Evolutionary conservation across 1,139 yeast species (phyloP), one percentile per base, ranked within the genome.

Genomic region (Maudiozyma humilis): DNA sequence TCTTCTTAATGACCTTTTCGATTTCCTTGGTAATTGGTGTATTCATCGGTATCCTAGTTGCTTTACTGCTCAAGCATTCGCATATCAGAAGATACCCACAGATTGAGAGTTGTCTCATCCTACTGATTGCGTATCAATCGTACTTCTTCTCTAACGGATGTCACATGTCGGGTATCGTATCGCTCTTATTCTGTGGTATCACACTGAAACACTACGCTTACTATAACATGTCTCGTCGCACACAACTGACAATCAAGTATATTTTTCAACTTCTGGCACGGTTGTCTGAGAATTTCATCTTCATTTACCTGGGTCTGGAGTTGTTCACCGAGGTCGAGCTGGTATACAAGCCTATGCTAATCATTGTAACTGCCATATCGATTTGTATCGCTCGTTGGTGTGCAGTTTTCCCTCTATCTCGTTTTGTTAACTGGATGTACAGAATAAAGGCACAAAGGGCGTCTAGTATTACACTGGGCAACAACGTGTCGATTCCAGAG

Each of bases 131-230:
- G 7, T 93, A 93, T 62, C 95, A 89, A 54, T 86, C 97, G 0
- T 93, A 93, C 63, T 93, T 93, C 70, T 91, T 93, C 65, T 89
- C 97, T 40, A 93, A 91, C 61, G 99, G 98, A 36, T 93, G 98
- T 54, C 98, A 93, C 63, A 91, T 91, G 98, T 88, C 96, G 5
- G 99, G 99, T 40, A 93, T 91, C 55, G 99, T 93, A 6, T 87
- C 96, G 1, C 71, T 93, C 51, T 69, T 93, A 51, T 93, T 93
- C 67, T 91, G 97, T 63, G 98, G 98, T 44, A 89, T 93, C 50
- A 91, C 98, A 3, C 70, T 93, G 60, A 91, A 91, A 64, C 98
- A 93, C 65, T 93, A 93, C 62, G 98, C 98, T 15, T 89, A 88
- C 66, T 91, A 76, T 66, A 93, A 89, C 67, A 93, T 93, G 99